Evolutionary conservation across 2,329 filamentous ascomycete species (phyloP).

Genomic region (Talaromyces sp.): DNA sequence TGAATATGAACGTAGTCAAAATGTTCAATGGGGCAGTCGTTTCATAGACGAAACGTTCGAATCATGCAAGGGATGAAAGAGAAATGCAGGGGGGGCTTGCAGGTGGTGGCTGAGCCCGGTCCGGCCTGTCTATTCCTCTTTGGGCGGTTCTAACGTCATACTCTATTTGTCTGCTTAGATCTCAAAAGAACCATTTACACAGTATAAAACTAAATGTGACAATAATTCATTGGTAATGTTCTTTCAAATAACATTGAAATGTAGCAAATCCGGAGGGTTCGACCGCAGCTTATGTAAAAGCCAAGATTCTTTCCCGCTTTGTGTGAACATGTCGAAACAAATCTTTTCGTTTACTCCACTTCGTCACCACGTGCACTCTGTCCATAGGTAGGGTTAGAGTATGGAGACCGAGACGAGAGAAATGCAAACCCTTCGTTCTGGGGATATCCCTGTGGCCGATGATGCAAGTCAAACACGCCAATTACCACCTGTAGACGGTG

Average conservation of each 20-base stretch:
- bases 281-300: background rate
- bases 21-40: background rate
- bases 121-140: background rate
- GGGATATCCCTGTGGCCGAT: background rate
- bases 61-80: background rate
- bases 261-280: too few relatives aligned
- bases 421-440: background rate
- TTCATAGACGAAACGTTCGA: background rate
- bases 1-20: background rate
- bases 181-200: background rate
- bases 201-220: background rate
- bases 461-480: conserved; percentile 10
- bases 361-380: background rate
- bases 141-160: background rate
- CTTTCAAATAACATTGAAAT: too few relatives aligned
- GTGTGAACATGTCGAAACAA: background rate
- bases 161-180: background rate
- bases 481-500: conserved; percentile 32
- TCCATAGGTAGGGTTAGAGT: background rate
- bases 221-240: background rate
- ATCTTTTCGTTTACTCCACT: background rate
- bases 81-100: background rate
- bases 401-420: background rate
- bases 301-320: background rate
- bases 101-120: background rate